Conservation (phyloP, 305 asterid species). For the Fraxinus latifolia region DNA sequence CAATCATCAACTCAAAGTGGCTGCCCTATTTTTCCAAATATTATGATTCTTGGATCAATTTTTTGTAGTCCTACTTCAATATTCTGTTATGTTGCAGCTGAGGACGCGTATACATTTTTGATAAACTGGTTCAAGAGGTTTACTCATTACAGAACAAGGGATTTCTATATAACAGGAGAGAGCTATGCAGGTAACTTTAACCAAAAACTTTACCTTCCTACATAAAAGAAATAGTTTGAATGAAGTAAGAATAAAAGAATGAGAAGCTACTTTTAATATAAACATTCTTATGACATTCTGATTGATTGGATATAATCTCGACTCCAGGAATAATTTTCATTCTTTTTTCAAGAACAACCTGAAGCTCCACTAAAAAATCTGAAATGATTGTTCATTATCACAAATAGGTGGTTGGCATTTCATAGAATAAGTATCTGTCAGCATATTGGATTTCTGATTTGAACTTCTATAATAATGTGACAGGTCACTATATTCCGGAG, state of each 20-base stretch:
- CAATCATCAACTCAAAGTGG: background rate
- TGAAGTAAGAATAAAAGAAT: background rate
- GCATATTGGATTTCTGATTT: background rate
- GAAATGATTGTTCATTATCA: background rate
- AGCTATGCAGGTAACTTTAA: conserved; percentile 38
- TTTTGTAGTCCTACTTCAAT: background rate
- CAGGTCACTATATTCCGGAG: conserved; percentile 42
- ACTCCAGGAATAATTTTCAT: background rate
- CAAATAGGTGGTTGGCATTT: background rate
- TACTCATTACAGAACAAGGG: conserved; percentile 32
- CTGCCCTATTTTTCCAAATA: background rate
- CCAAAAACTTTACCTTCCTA: background rate
- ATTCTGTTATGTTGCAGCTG: conserved; percentile 25
- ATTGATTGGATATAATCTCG: background rate
- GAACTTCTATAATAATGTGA: background rate
- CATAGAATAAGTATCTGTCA: background rate
- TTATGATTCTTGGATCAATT: background rate
- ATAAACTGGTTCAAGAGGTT: conserved; percentile 43
- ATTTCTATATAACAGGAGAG: conserved; percentile 41
- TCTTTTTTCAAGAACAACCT: background rate
- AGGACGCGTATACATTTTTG: conserved; percentile 37
- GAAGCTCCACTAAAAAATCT: background rate
- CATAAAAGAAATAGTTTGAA: background rate
- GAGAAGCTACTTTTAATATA: background rate
- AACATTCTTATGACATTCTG: background rate